Base-by-base conservation (phyloP, 257 asterid genomes). In the Gentiana dahurica region DNA sequence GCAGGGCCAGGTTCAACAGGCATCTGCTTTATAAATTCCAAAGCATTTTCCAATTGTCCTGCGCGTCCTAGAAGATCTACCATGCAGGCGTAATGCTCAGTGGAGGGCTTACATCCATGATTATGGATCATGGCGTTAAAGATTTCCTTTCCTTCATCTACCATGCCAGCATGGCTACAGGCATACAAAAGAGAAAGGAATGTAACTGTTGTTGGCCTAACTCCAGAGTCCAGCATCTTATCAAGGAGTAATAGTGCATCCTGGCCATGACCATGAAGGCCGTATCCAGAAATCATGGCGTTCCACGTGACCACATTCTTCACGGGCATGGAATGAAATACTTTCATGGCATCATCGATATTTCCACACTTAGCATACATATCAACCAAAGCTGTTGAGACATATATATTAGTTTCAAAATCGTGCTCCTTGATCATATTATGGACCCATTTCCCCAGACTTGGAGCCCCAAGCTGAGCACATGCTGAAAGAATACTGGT, bases 151-250 rank as follows among this genome's bases (percentile, higher is more conserved):
- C 96, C 96, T 73, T 91, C 92, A 61, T 74, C 68, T 13, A 84
- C 98, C 83, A 90, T 71, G 50, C 98, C 96, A 39, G 95, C 71
- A 69, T 91, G 96, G 61, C 98, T 87, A 68, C 98, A 91, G 51
- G 96, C 94, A 73, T 85, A 84, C 57, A 91, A 66, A 61, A 78
- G 48, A 11, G 87, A 87, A 10, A 87, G 80, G 70, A 74, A 85
- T 50, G 95, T 87, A 55, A 79, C 85, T n/a, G 79, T 75, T 6
- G 92, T 79, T 48, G 92, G 89, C 36, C 65, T 5, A 55, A 82
- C 59, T 38, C 82, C 79, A 45, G 73, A 74, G 54, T 51, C 67
- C 43, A 73, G 58, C 95, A 91, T 87, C 62, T 76, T 73, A 45
- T 76, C 64, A 59, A 71, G 85, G 15, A 87, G 49, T 53, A 54